Conservation (phyloP, 176 grass and related monocot species). For the Panicum miliaceum region DNA sequence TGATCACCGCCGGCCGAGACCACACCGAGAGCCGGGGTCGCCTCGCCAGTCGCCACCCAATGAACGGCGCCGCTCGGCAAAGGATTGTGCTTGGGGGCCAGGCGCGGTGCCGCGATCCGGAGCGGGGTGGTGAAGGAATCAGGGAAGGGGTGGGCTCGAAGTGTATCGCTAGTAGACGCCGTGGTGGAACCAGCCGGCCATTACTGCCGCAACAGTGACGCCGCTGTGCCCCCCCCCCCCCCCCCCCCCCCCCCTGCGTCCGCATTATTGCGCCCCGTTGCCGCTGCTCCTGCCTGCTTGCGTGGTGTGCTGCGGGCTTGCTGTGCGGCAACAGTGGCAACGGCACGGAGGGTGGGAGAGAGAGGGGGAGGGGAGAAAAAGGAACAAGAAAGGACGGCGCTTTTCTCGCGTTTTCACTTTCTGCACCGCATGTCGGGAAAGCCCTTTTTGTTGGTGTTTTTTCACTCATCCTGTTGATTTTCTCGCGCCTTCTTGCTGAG, state of each 20-base stretch:
- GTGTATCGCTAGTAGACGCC: constrained; percentile 9
- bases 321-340: constrained; percentile 24
- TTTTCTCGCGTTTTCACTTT: constrained; percentile 48
- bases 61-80: constrained; percentile 6
- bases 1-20: constrained; percentile 35
- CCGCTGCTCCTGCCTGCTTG: constrained; percentile 16
- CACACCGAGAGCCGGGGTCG: not conserved
- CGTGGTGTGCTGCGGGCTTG: not conserved
- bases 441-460: constrained; percentile 6
- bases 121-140: not conserved
- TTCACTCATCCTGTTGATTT: not conserved
- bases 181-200: constrained; percentile 39
- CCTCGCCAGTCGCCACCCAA: constrained; percentile 26
- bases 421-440: constrained; percentile 48
- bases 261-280: constrained; percentile 47
- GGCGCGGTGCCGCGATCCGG: not conserved
- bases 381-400: constrained; percentile 34
- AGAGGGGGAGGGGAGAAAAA: not conserved
- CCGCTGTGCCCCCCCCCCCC: constrained; percentile 33
- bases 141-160: not conserved
- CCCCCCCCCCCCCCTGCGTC: too few relatives aligned
- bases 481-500: not conserved
- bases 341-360: constrained; percentile 9
- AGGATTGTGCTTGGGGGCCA: not conserved
- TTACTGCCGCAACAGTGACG: constrained; percentile 46